Conservation (phyloP, 805 yeast genomes). For the Scheffersomyces stipitis region DNA sequence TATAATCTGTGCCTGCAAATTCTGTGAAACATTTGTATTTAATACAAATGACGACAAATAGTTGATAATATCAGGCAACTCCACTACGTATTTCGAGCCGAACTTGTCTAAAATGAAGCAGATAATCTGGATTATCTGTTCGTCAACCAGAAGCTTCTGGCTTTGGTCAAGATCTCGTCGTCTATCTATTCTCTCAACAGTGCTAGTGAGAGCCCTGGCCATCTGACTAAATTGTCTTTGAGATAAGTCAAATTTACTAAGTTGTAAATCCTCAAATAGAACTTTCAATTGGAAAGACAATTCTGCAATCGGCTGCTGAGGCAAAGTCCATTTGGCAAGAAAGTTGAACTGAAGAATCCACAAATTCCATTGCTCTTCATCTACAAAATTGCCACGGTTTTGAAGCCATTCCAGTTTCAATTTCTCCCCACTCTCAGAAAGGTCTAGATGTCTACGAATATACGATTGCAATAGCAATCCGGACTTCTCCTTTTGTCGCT, state of each 20-base stretch:
- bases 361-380: constrained; percentile 11
- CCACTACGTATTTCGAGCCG: neutral
- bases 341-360: constrained; percentile 23
- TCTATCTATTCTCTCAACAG: neutral
- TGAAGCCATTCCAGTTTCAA: constrained; percentile 16
- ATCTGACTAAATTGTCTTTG: neutral
- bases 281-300: constrained; percentile 2
- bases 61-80: neutral
- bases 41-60: neutral
- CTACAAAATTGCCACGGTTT: neutral
- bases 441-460: constrained; percentile 41
- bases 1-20: neutral
- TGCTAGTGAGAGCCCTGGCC: neutral
- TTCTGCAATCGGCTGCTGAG: constrained; percentile 5
- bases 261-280: neutral
- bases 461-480: constrained; percentile 50
- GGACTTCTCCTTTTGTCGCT: constrained; percentile 49
- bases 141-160: neutral
- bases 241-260: no score
- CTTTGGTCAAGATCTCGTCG: neutral
- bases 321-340: constrained; percentile 13
- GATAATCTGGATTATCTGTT: neutral
- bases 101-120: neutral
- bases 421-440: constrained; percentile 14
- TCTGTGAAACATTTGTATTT: neutral